Base-by-base conservation (phyloP, 345 rosid species). In the Populus ilicifolia region DNA sequence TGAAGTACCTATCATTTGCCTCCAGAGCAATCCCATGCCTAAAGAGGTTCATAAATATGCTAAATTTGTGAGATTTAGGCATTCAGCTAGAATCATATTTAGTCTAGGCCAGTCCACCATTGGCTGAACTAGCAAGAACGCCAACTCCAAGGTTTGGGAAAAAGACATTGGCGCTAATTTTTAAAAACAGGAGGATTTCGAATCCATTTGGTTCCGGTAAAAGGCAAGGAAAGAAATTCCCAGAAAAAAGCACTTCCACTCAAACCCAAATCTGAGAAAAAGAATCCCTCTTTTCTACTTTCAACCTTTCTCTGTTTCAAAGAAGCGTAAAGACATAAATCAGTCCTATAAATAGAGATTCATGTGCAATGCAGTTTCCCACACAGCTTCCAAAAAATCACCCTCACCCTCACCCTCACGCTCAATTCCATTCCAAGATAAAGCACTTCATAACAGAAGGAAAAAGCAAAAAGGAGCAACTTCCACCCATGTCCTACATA, bases 321-420 rank as follows among this genome's bases (percentile, higher is more conserved):
- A 77, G 82, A 82, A 82, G 87, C 83, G 78, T 80, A 83, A 87
- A 84, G 84, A 71, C 71, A 65, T 8, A 44, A 30, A 5, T 27
- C 52, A 7, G 33, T 23, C 12, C 71, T 23, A 17, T 54, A 75
- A 77, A 63, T 71, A 72, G 29, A 56, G 80, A 69, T 71, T 77
- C 65, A 79, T 46, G 29, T 61, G 76, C 72, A 78, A 63, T 38
- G 23, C 66, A 63, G 6, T 23, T 59, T 59, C 64, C 27, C 64
- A 23, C 64, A 33, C 73, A 68, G 73, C 68, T 75, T 54, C 78
- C 12, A 38, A 69, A 62, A 63, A 72, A 23, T 33, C 84, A 18
- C 6, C 36, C 35, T 4, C 35, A 33, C 35, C 35, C 35, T 33
- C 35, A 33, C 52, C 65, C 65, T 71, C 29, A 30, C 64, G 41